Evolutionary conservation across 192 early-diverging fungal species (phyloP).

Genomic region (Entophlyctis helioformis): DNA sequence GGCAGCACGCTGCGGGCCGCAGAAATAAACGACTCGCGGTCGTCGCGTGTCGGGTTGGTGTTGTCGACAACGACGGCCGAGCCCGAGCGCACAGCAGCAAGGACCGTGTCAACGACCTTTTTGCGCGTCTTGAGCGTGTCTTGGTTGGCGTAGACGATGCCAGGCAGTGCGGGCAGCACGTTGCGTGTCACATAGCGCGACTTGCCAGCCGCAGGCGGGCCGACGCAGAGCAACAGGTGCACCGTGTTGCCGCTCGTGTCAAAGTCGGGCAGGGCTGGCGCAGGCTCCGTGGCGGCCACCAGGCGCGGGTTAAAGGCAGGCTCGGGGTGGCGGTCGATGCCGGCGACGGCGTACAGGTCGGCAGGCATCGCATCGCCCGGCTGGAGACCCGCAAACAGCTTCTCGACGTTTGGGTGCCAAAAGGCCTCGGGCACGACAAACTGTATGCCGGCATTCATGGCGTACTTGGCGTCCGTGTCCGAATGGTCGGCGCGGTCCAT

Average conservation of each 20-base stretch:
- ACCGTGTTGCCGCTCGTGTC: constrained; percentile 14
- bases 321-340: too few species aligned
- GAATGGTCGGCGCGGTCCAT: constrained; percentile 57
- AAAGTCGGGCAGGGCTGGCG: too few species aligned
- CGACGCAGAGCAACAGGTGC: constrained; percentile 71
- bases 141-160: constrained; percentile 68
- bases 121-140: constrained; percentile 69
- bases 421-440: constrained; percentile 84
- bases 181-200: constrained; percentile 54
- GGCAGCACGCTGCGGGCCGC: too few species aligned
- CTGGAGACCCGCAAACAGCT: too few species aligned
- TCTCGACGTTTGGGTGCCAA: too few species aligned
- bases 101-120: constrained; percentile 52
- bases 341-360: too few species aligned
- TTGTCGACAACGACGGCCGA: constrained; percentile 70
- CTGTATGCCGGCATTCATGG: constrained; percentile 51
- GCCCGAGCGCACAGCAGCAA: constrained; percentile 34
- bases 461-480: constrained; percentile 78
- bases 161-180: constrained; percentile 46
- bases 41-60: constrained; percentile 83
- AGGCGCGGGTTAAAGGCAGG: too few species aligned
- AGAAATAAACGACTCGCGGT: too few species aligned
- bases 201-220: constrained; percentile 78
- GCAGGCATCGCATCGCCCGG: too few species aligned
- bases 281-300: too few species aligned